Base-by-base conservation (phyloP, 345 rosid species). In the Gossypium rotundifolium region DNA sequence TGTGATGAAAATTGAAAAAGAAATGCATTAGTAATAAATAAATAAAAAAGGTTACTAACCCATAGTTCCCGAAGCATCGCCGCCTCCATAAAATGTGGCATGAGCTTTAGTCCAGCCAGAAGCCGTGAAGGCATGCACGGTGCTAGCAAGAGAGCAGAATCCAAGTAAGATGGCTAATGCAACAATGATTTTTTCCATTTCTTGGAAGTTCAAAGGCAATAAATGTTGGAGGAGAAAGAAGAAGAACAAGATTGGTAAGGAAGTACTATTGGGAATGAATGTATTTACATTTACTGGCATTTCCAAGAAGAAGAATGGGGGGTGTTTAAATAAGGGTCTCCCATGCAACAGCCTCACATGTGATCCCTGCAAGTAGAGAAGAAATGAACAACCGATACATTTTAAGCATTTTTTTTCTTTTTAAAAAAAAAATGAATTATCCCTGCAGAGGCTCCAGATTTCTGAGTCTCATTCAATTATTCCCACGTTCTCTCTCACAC, bases 41-140 rank as follows among this genome's bases (percentile, higher is more conserved):
- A 58, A 45, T 9, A 23, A 25, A 51, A n/a, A 12, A 22, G 44
- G 23, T 8, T 51, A 58, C 81, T 7, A 79, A 91, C 92, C 93
- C 96, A 91, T 89, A 9, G 96, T 91, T 74, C 97, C 97, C 0
- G 93, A 88, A 55, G 97, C 97, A 71, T 89, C 97, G 52, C 89
- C 76, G 60, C 94, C 97, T 27, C 97, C 97, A 70, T 91, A 91
- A 78, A 91, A 91, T 2, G 97, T 91, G 68, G 97, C 97, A 72
- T 91, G 97, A 54, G 84, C 97, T 53, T 77, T 76, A 9, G 72
- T 82, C 91, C 88, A 85, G 4, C 84, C 85, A 3, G 97, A 85
- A 70, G 95, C 78, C 1, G 71, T 54, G 79, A 6, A 74, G 17
- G 77, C 63, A 63, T 52, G 44, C 22, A 22, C 75, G 8, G 74